Evolutionary conservation across 2,329 filamentous ascomycete species (phyloP).

Genomic region (Penicillium sp.): DNA sequence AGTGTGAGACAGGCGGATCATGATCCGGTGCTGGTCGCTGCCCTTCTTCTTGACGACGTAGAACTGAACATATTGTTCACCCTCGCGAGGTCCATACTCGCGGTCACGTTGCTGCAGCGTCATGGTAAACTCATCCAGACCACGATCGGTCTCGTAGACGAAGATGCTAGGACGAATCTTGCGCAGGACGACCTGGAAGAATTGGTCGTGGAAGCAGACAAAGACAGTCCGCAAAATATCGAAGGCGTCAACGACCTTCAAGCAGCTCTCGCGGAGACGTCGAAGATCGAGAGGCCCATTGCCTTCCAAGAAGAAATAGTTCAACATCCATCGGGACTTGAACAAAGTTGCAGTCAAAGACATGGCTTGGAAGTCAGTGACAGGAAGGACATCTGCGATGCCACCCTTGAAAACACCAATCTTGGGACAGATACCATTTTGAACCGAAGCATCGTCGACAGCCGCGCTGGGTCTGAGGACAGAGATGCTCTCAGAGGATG

Average conservation of each 20-base stretch:
- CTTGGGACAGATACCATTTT: slow-evolving; percentile 50
- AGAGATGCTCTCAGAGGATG: slow-evolving; percentile 26
- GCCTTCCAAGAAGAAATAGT: slow-evolving; percentile 60
- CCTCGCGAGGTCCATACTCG: slow-evolving; percentile 55
- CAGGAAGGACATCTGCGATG: slow-evolving; percentile 57
- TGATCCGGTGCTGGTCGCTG: slow-evolving; percentile 48
- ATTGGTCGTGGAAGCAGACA: slow-evolving; percentile 51
- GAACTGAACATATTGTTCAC: slow-evolving; percentile 62
- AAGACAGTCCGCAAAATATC: slow-evolving; percentile 68
- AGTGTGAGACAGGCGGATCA: slow-evolving; percentile 64
- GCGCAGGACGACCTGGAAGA: slow-evolving; percentile 59
- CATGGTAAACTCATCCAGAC: slow-evolving; percentile 53
- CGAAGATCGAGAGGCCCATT: slow-evolving; percentile 48
- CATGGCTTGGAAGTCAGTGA: slow-evolving; percentile 49
- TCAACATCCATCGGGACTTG: slow-evolving; percentile 42
- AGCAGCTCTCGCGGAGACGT: slow-evolving; percentile 41
- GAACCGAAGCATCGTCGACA: slow-evolving; percentile 42
- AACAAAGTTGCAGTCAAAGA: slow-evolving; percentile 38
- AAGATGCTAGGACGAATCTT: slow-evolving; percentile 53
- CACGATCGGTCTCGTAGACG: slow-evolving; percentile 53
- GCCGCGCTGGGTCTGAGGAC: slow-evolving; percentile 22
- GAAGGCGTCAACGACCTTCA: slow-evolving; percentile 57
- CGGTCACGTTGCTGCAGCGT: slow-evolving; percentile 58
- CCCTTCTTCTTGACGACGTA: slow-evolving; percentile 49
- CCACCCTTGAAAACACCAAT: slow-evolving; percentile 53